phyloP scores from a whole-genome alignment of 805 yeast genomes.

The Tetrapisispora phaffii region DNA sequence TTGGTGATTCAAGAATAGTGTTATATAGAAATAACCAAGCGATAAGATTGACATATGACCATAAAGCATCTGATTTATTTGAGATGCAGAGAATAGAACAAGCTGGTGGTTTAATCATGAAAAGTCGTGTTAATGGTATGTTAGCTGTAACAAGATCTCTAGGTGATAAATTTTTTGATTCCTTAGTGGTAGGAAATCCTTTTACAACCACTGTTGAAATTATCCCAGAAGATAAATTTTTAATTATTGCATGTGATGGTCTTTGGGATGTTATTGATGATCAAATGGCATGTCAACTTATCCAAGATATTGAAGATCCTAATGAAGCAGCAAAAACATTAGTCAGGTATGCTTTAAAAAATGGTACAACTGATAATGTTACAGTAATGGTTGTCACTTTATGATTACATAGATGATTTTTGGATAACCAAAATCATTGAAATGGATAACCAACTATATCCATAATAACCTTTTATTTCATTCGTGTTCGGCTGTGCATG shows the following conservation, averaged over 20 bases:
- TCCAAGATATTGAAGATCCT: slow-evolving; percentile 46
- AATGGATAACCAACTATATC: too few relatives aligned
- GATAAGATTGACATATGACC: slow-evolving; percentile 79
- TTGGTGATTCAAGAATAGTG: slow-evolving; percentile 85
- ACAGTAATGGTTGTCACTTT: slow-evolving; percentile 77
- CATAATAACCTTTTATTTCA: not conserved
- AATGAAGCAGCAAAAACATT: slow-evolving; percentile 56
- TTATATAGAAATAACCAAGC: slow-evolving; percentile 68
- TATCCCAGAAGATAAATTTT: slow-evolving; percentile 52
- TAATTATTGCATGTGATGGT: slow-evolving; percentile 93
- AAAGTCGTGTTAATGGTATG: slow-evolving; percentile 90
- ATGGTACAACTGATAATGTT: slow-evolving; percentile 79
- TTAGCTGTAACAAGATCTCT: slow-evolving; percentile 88
- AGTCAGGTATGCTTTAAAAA: slow-evolving; percentile 64
- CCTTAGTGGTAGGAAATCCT: slow-evolving; percentile 79
- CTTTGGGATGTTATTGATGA: slow-evolving; percentile 92
- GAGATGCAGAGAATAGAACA: slow-evolving; percentile 69
- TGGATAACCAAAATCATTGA: not conserved
- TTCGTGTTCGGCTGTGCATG: too few relatives aligned
- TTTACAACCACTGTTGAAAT: slow-evolving; percentile 84
- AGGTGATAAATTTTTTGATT: slow-evolving; percentile 90
- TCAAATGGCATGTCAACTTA: slow-evolving; percentile 68
- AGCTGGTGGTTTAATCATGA: slow-evolving; percentile 80
- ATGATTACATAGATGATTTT: slow-evolving; percentile 3
- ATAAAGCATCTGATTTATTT: slow-evolving; percentile 73